Base-by-base conservation (phyloP, 2,329 filamentous ascomycete species). In the Amphichorda felina region DNA sequence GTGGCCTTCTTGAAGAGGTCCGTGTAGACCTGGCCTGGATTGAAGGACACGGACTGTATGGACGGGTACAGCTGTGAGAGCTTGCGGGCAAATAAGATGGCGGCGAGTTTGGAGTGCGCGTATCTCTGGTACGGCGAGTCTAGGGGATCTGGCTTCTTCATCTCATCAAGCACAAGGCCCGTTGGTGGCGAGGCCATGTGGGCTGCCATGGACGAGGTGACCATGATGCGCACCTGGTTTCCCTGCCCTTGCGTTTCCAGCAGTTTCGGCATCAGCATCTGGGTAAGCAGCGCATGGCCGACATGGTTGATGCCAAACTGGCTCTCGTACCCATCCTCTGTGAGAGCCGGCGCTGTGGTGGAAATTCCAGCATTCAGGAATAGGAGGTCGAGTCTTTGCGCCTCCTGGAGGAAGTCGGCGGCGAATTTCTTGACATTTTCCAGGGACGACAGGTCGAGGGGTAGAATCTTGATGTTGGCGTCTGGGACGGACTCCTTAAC, bases 101-200 rank as follows among this genome's bases (percentile, higher is more conserved):
- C 68, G 3, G 65, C 67, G 1, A 64, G 56, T 45, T 71, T 72
- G 39, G 61, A 65, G n/a, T 64, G 60, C 8, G 56, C 63, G 43
- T 72, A 74, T 2, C 65, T 63, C 3, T 52, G 40, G 40, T 17
- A 60, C 41, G 13, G 43, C 33, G 18, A 33, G 13, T 14, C 31
- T 7, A 33, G 31, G 7, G 18, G 10, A 13, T 33, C n/a, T 19
- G 14, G 31, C 31, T 14, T 16, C 19, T 33, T 33, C 19, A 33
- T 24, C 19, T 22, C 17, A n/a, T 33, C 5, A 19, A 19, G 17
- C 11, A 19, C 21, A 19, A 11, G 31, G n/a, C 31, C 13, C 7
- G 31, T n/a, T 8, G 17, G 10, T 25, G 31, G 19, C 7, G 19
- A 17, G 19, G 10, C n/a, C 9, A 24, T 33, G 31, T 16, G 19